phyloP scores from a whole-genome alignment of 1,284 basidiomycete genomes.

The Trichosporon sp. region DNA sequence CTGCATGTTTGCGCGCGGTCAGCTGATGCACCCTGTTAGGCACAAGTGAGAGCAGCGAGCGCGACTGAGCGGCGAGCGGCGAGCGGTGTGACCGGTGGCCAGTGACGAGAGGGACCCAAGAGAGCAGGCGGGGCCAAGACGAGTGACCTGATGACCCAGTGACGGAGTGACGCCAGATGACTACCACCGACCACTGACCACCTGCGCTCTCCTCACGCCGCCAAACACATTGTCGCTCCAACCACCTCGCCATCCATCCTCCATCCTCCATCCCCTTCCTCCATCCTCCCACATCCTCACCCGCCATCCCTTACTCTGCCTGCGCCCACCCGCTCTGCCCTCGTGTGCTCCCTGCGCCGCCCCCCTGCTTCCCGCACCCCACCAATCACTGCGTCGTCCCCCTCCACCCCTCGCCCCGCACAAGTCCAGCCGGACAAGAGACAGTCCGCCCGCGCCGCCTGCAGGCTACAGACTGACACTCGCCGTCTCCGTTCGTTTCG shows the following conservation, averaged over 20 bases:
- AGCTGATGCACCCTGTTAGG: background rate
- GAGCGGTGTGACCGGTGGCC: background rate
- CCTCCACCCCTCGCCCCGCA: background rate
- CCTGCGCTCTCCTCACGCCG: too few species aligned
- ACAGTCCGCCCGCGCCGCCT: background rate
- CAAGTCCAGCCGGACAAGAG: background rate
- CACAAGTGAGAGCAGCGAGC: background rate
- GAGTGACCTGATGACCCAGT: background rate
- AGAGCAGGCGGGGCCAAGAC: background rate
- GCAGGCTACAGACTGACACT: background rate
- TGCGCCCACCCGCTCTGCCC: background rate
- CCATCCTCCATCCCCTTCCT: background rate
- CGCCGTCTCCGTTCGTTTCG: background rate
- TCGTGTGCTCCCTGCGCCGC: background rate
- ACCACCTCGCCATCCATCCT: background rate
- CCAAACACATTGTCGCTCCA: background rate
- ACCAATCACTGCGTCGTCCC: background rate
- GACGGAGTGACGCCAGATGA: background rate
- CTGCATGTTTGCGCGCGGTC: background rate
- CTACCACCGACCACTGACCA: background rate
- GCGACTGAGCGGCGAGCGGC: too few species aligned
- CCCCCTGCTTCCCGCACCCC: background rate
- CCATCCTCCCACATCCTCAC: background rate
- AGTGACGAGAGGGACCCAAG: background rate
- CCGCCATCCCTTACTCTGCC: background rate